Evolutionary conservation across 257 asterid species (phyloP).

Genomic region (Nemophila menziesii): DNA sequence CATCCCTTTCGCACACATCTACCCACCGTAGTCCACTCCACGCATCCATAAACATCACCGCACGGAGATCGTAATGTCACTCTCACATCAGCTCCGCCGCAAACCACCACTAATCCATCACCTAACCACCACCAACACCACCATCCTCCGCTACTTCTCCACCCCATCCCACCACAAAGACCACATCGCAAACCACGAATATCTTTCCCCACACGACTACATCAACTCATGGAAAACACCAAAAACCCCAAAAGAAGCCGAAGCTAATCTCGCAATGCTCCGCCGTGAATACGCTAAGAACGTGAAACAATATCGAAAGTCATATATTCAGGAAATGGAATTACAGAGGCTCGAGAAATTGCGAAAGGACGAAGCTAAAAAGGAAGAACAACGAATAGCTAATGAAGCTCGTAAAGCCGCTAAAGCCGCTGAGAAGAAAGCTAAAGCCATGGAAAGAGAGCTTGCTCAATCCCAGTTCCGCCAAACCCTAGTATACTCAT

Average conservation of each 20-base stretch:
- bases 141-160: conserved; percentile 23
- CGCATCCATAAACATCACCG: too few relatives aligned
- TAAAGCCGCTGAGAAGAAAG: conserved; percentile 66
- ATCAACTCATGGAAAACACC: conserved; percentile 58
- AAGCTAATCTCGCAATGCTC: conserved; percentile 38
- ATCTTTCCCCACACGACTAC: conserved; percentile 37
- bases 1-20: too few relatives aligned
- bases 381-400: conserved; percentile 62
- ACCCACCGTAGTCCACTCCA: too few relatives aligned
- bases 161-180: conserved; percentile 18
- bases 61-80: too few relatives aligned
- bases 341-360: conserved; percentile 50
- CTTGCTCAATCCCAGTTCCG: conserved; percentile 59
- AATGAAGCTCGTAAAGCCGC: conserved; percentile 63
- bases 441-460: conserved; percentile 57
- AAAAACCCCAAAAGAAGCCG: conserved; percentile 60
- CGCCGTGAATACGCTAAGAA: conserved; percentile 59
- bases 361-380: conserved; percentile 51
- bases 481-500: conserved; percentile 36
- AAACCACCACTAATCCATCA: conserved; percentile 9
- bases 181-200: conserved; percentile 34
- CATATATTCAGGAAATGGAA: conserved; percentile 66
- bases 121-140: conserved; percentile 4
- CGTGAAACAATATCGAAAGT: conserved; percentile 49
- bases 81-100: conserved; percentile 41